Percentiles rank a stretch among this genome's conserved stretches.
phyloP scores from a whole-genome alignment of 805 yeast species.

The Torulaspora maleeae region DNA sequence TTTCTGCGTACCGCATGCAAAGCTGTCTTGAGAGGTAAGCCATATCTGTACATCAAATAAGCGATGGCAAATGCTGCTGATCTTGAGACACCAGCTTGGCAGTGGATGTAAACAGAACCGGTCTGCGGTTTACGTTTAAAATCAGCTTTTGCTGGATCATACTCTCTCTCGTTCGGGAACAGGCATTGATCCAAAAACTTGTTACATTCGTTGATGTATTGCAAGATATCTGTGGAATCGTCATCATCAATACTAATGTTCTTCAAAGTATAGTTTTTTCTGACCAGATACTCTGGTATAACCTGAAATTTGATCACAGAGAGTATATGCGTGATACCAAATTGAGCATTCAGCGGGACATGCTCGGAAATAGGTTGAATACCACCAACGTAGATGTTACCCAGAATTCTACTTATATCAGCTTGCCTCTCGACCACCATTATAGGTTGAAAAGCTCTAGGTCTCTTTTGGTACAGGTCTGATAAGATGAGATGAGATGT shows the following conservation, averaged over 20 bases:
- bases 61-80: slow-evolving; percentile 84
- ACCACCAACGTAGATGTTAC: slow-evolving; percentile 73
- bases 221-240: slow-evolving; percentile 58
- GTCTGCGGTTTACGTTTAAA: slow-evolving; percentile 37
- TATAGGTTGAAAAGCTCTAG: neutral
- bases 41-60: slow-evolving; percentile 76
- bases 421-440: slow-evolving; percentile 12
- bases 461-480: neutral
- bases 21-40: slow-evolving; percentile 56
- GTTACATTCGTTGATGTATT: slow-evolving; percentile 56
- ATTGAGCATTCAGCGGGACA: slow-evolving; percentile 46
- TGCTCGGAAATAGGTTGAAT: slow-evolving; percentile 56
- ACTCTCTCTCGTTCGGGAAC: slow-evolving; percentile 40
- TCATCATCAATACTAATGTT: slow-evolving; percentile 74
- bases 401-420: slow-evolving; percentile 55
- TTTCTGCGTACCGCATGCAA: slow-evolving; percentile 70
- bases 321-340: slow-evolving; percentile 65
- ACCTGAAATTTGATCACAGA: slow-evolving; percentile 64
- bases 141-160: slow-evolving; percentile 29
- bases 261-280: slow-evolving; percentile 45
- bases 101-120: slow-evolving; percentile 56
- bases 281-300: slow-evolving; percentile 45
- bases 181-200: slow-evolving; percentile 63
- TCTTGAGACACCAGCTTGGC: slow-evolving; percentile 91
- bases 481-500: slow-evolving; percentile 20